Percentiles rank a stretch among this genome's conserved stretches.
These are phyloP conservation scores for Coniophora puteana DNA, from an alignment of 1,284 basidiomycete genomes.

Conservation along the genomic window DNA sequence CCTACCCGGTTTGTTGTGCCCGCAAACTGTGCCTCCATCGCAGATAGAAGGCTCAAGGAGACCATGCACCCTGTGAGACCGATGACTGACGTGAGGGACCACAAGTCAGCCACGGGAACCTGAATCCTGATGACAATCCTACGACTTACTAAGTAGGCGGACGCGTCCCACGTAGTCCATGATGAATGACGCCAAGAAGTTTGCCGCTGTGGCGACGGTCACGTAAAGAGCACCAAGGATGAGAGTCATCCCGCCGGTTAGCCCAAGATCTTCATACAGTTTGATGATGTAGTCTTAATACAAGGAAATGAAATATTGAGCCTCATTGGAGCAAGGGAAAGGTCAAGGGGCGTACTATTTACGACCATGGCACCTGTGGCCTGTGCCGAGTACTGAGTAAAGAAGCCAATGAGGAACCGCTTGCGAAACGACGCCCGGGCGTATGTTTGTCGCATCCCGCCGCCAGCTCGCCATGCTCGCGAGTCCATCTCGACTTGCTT, in stretches of 20 bases:
- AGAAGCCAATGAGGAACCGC: slow-evolving; percentile 8
- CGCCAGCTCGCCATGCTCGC: slow-evolving; percentile 1
- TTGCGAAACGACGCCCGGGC: slow-evolving; percentile 2
- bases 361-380: slow-evolving; percentile 5
- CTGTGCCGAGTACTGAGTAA: slow-evolving; percentile 6
- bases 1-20: slow-evolving; percentile 2
- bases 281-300: slow-evolving; percentile 1
- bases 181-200: neutral
- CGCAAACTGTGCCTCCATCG: slow-evolving; percentile 3
- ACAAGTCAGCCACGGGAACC: too few relatives aligned
- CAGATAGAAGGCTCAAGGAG: slow-evolving; percentile 1
- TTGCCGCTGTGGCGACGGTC: neutral
- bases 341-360: neutral
- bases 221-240: neutral
- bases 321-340: neutral
- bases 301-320: neutral
- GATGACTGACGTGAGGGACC: too few relatives aligned
- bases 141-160: neutral
- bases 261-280: neutral
- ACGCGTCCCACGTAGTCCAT: slow-evolving; percentile 1
- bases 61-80: slow-evolving; percentile 4
- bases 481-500: slow-evolving; percentile 7
- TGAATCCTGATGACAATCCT: too few relatives aligned
- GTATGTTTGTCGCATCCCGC: slow-evolving; percentile 1
- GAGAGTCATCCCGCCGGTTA: neutral